Evolutionary conservation across 1,284 basidiomycete species (phyloP), one percentile per base, ranked within the genome.

Genomic region (Mycena sp.): DNA sequence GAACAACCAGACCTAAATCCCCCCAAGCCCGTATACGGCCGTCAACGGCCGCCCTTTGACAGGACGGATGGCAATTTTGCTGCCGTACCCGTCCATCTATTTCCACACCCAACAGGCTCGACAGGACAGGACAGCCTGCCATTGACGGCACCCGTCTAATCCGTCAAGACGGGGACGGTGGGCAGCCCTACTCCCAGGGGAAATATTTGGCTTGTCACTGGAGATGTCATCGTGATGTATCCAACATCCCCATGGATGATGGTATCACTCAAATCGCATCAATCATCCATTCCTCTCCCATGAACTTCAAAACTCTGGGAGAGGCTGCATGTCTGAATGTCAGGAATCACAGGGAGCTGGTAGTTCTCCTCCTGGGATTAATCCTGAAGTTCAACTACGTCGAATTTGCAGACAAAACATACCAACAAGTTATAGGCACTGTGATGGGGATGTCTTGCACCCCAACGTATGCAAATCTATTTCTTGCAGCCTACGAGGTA

Each of bases 361-460:
- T 52, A 9, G 32, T 63, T 19, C 30, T 65, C 5, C 56, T 68
- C 23, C 44, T 68, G 14, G 29, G 66, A 16, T 9, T 68, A 12
- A 46, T 67, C 16, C 45, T 67, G 46, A 44, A 61, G 28, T 64
- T 28, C 44, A 65, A 65, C 60, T 65, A 64, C 51, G 62, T 64
- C 16, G 38, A 21, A 25, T 67, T 67, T 25, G 55, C 41, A 14
- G 57, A 52, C n/a, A 61, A 58, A 49, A 64, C 54, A 1, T 65
- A 43, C 52, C 50, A 41, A 28, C 63, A 68, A 51, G 40, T 68
- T 32, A 28, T 68, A 9, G 66, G 66, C 6, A 68, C 66, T 3
- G 56, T 63, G 14, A 68, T 68, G 66, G 66, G 66, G 6, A 68
- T 56, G 25, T 50, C n/a, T n/a, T n/a, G n/a, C n/a, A n/a, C n/a